A percentile compares a stretch with the other conserved stretches of the same genome.
Conservation (phyloP, 202 grass and related monocot species). For the Eragrostis tef region DNA sequence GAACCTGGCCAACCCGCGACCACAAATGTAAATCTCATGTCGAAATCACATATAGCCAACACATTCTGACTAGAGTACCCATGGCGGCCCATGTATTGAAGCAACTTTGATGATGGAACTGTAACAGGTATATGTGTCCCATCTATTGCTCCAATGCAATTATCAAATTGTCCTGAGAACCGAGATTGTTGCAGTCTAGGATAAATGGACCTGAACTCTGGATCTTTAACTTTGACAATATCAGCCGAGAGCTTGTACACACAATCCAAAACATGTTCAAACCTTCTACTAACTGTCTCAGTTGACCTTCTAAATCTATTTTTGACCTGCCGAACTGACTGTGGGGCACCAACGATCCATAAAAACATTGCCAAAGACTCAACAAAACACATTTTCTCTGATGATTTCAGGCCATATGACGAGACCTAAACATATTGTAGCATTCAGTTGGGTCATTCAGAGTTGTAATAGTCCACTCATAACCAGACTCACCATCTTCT, state of each 20-base stretch:
- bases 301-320: neutral
- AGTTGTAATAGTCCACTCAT: neutral
- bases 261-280: neutral
- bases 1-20: neutral
- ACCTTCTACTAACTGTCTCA: neutral
- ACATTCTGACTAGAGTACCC: neutral
- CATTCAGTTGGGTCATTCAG: neutral
- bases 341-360: neutral
- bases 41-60: neutral
- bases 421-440: neutral
- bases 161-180: neutral
- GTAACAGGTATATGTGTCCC: neutral
- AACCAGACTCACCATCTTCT: neutral
- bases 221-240: neutral
- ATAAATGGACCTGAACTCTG: neutral
- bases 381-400: neutral
- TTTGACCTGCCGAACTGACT: neutral
- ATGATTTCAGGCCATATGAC: neutral
- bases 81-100: neutral
- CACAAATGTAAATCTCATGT: neutral
- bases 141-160: constrained; percentile 13
- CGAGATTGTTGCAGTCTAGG: neutral
- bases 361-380: neutral
- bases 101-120: neutral
- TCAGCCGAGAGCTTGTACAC: neutral